Percentiles rank a stretch among this genome's conserved stretches.
These are phyloP conservation scores for Trichosporon inkin DNA, from an alignment of 1,284 basidiomycete genomes.

Conservation along the genomic window DNA sequence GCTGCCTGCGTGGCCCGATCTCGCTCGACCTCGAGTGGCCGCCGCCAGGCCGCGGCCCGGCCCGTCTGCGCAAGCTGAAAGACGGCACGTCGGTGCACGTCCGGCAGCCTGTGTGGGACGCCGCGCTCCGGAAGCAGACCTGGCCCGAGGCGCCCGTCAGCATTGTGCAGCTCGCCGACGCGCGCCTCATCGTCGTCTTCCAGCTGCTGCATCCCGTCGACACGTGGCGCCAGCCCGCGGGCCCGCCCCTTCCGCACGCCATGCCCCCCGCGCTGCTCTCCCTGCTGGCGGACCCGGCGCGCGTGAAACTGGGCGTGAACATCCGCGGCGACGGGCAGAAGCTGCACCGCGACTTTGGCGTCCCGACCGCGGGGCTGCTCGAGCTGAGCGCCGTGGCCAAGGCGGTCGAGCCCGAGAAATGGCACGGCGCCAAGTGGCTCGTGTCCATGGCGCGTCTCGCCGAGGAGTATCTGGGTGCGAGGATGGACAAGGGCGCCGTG, in stretches of 20 bases:
- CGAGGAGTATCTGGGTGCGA: slow-evolving; percentile 37
- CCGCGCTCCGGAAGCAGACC: slow-evolving; percentile 12
- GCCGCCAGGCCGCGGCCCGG: slow-evolving; percentile 18
- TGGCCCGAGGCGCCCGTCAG: slow-evolving; percentile 40
- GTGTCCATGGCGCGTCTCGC: slow-evolving; percentile 44
- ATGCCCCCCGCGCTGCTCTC: slow-evolving; percentile 20
- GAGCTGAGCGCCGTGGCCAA: slow-evolving; percentile 47
- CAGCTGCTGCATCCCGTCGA: slow-evolving; percentile 32
- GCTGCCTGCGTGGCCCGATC: slow-evolving; percentile 34
- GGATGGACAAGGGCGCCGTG: slow-evolving; percentile 40
- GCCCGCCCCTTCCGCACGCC: slow-evolving; percentile 11
- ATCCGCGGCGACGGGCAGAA: slow-evolving; percentile 46
- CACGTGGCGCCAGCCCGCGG: background rate
- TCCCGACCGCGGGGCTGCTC: slow-evolving; percentile 27
- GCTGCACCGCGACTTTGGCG: slow-evolving; percentile 22
- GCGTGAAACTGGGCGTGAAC: slow-evolving; percentile 48
- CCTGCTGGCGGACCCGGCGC: slow-evolving; percentile 36
- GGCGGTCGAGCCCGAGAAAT: slow-evolving; percentile 35
- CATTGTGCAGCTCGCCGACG: slow-evolving; percentile 48
- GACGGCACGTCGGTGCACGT: background rate
- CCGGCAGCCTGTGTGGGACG: slow-evolving; percentile 19
- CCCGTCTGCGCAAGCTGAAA: background rate
- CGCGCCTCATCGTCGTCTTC: slow-evolving; percentile 42
- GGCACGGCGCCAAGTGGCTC: slow-evolving; percentile 29
- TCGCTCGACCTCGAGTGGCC: slow-evolving; percentile 49